Base-by-base conservation (phyloP, 176 grass and related monocot species). In the Avena sativa region DNA sequence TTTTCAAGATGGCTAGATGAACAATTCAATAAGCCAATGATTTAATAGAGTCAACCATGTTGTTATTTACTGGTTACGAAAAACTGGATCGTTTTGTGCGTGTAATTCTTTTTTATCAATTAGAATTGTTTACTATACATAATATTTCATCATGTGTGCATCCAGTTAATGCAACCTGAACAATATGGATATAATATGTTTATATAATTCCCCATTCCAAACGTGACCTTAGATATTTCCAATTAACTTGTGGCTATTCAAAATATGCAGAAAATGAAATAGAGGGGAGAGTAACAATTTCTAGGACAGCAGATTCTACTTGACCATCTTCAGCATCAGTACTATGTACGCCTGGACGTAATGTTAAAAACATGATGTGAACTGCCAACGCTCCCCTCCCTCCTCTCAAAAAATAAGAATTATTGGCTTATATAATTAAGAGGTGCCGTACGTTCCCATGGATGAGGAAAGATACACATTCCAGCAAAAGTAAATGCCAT, bases 391-490 rank as follows among this genome's bases (percentile, higher is more conserved):
- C 14, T 12, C 14, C 13, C 2, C 12, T 15, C 14, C 50, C 49
- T 12, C 13, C 50, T 52, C 13, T 14, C 12, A 52, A 12, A 51
- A 13, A 51, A 51, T 10, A 49, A 9, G 10, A 20, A 21, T 60
- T 8, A 63, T 12, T 11, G 10, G 25, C 0, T 4, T 12, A 25
- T 63, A 4, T 34, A 34, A 25, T 63, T 63, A 62, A 25, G 6
- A 68, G 11, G 3, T 12, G 3, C 14, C 13, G 12, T 52, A 52
- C 50, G 50, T 52, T 52, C 12, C 50, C 12, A 52, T 28, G 2
- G 4, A 19, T 78, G 47, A 38, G 3, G 46, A 78, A 64, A 85
- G 73, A 7, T 25, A 52, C 70, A 83, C 69, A 49, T 57, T 67
- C 21, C 20, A 77, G 56, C 28, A 80, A 71, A 66, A 86, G 1